phyloP scores from a whole-genome alignment of 176 grass and related monocot species.

The Alloteropsis semialata region DNA sequence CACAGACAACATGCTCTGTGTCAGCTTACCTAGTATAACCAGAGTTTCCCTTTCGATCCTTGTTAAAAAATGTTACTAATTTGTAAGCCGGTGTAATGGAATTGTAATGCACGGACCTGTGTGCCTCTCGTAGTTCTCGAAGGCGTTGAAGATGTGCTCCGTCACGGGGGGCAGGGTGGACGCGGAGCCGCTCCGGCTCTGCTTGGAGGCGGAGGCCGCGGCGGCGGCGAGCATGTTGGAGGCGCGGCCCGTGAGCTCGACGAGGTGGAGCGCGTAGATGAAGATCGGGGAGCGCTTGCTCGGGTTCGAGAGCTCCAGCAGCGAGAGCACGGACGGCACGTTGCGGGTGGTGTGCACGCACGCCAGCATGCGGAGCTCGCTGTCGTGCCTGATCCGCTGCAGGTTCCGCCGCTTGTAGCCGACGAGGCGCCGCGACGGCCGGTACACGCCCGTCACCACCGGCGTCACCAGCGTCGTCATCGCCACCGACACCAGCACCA shows the following conservation, averaged over 20 bases:
- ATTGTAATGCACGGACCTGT: slow-evolving; percentile 13
- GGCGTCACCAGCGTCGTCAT: slow-evolving; percentile 75
- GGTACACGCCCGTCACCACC: slow-evolving; percentile 43
- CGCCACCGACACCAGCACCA: slow-evolving; percentile 61
- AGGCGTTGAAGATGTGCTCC: slow-evolving; percentile 71
- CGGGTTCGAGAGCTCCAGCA: slow-evolving; percentile 64
- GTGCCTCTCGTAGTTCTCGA: slow-evolving; percentile 67
- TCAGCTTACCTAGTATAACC: background rate
- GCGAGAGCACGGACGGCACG: slow-evolving; percentile 74
- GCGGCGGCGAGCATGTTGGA: slow-evolving; percentile 79
- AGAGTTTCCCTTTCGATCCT: background rate
- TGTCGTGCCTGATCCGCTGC: slow-evolving; percentile 63
- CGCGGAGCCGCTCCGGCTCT: background rate
- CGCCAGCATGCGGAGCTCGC: slow-evolving; percentile 80
- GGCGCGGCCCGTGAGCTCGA: slow-evolving; percentile 82
- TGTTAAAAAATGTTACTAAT: background rate
- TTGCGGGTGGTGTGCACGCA: slow-evolving; percentile 86
- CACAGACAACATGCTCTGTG: background rate
- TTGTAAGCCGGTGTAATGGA: no score
- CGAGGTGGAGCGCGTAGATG: slow-evolving; percentile 86
- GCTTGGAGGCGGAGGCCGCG: slow-evolving; percentile 18
- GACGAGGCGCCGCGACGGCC: slow-evolving; percentile 43
- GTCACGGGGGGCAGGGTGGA: slow-evolving; percentile 21
- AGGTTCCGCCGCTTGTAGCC: slow-evolving; percentile 90
- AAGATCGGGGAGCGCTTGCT: slow-evolving; percentile 87